Percentiles rank a stretch among this genome's conserved stretches.
phyloP scores from a whole-genome alignment of 202 grass and related monocot species.

The Bolboschoenoplectus hybrid region DNA sequence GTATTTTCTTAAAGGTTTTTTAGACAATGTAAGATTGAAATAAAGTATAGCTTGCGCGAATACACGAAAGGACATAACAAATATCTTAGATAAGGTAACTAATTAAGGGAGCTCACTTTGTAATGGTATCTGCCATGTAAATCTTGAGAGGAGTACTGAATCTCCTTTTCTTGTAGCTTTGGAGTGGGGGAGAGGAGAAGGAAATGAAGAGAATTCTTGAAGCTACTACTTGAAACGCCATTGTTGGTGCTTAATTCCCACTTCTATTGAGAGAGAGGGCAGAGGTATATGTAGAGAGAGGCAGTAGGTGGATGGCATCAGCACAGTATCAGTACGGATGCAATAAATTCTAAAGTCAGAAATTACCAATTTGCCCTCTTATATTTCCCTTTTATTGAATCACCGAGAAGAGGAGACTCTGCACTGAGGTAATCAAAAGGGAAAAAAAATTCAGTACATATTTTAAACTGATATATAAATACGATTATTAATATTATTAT shows the following conservation, averaged over 20 bases:
- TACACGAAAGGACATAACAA: neutral
- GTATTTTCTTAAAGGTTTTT: neutral
- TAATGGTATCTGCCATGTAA: neutral
- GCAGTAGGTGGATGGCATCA: no score
- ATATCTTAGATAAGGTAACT: neutral
- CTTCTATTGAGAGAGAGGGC: neutral
- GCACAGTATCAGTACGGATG: neutral
- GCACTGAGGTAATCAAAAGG: no score
- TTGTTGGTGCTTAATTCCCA: neutral
- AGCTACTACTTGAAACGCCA: neutral
- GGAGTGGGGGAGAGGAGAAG: neutral
- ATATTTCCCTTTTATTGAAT: neutral
- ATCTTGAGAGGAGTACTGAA: neutral
- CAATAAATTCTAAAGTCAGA: neutral
- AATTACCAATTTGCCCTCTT: neutral
- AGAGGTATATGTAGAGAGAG: neutral
- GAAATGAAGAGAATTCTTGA: slow-evolving; percentile 17
- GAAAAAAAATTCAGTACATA: no score
- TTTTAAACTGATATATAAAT: no score
- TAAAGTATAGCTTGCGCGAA: neutral
- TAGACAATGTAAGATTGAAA: neutral
- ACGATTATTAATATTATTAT: no score
- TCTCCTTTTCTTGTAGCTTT: neutral
- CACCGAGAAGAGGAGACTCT: no score
- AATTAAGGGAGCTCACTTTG: slow-evolving; percentile 12